phyloP scores from a whole-genome alignment of 768 basidiomycete species.

The Xerocomellus dryophilus region DNA sequence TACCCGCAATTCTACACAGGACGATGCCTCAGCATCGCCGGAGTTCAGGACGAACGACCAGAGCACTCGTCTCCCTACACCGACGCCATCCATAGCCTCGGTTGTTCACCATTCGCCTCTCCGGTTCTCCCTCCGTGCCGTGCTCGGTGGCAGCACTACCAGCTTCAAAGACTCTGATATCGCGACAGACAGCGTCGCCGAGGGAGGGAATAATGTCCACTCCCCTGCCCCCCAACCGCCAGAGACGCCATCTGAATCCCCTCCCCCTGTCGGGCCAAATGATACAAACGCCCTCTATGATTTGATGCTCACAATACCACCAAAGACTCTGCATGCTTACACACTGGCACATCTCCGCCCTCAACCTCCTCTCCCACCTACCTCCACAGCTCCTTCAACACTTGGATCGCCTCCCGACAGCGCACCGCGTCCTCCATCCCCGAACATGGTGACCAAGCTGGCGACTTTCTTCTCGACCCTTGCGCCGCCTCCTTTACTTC shows the following conservation, averaged over 20 bases:
- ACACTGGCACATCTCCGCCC: conserved; percentile 48
- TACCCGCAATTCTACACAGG: conserved; percentile 30
- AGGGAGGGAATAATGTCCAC: conserved; percentile 1
- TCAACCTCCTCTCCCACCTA: neutral
- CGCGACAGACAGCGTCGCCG: conserved; percentile 4
- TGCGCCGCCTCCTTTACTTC: conserved; percentile 62
- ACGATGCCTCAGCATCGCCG: conserved; percentile 7
- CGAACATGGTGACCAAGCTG: conserved; percentile 44
- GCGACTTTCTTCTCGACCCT: conserved; percentile 60
- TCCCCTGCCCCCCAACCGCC: conserved; percentile 24
- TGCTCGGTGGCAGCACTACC: conserved; percentile 21
- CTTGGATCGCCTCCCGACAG: conserved; percentile 11
- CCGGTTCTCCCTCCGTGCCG: conserved; percentile 19
- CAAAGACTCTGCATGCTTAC: conserved; percentile 65
- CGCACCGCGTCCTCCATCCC: conserved; percentile 27
- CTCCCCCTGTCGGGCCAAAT: conserved; percentile 39
- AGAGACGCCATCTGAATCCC: conserved; percentile 32
- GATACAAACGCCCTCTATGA: conserved; percentile 46
- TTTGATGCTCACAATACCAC: conserved; percentile 58
- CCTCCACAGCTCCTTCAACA: conserved; percentile 11
- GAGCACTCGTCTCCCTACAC: conserved; percentile 46
- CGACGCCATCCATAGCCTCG: conserved; percentile 48
- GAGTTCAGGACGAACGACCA: conserved; percentile 3
- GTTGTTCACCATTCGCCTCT: conserved; percentile 23
- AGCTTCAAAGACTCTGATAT: conserved; percentile 18